Percentiles rank a stretch among this genome's conserved stretches.
phyloP scores from a whole-genome alignment of 495 filamentous ascomycete genomes.

The Lentithecium fluviatile region DNA sequence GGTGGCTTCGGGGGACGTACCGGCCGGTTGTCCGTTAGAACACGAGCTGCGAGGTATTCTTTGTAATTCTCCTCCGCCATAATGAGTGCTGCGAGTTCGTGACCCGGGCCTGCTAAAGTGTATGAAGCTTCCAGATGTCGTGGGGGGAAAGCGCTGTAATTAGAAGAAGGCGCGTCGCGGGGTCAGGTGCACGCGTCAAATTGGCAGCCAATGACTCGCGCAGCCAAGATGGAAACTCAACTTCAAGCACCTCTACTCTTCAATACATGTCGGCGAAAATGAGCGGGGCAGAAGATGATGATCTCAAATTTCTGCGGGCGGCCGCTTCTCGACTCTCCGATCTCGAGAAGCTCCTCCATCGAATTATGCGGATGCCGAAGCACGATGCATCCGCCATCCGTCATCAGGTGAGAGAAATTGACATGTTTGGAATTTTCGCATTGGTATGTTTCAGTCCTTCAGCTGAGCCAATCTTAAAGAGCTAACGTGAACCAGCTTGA shows the following conservation, averaged over 20 bases:
- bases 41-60: constrained; percentile 68
- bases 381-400: constrained; percentile 23
- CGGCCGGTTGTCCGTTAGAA: constrained; percentile 73
- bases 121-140: constrained; percentile 44
- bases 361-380: constrained; percentile 31
- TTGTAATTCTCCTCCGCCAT: constrained; percentile 62
- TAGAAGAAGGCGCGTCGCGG: constrained; percentile 18
- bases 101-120: not conserved
- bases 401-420: constrained; percentile 30
- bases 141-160: constrained; percentile 48
- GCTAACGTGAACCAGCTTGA: constrained; percentile 59
- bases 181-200: constrained; percentile 34
- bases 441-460: constrained; percentile 29
- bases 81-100: constrained; percentile 13
- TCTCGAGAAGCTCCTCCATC: constrained; percentile 32
- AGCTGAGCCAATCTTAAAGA: constrained; percentile 13
- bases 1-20: constrained; percentile 51
- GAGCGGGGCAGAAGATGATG: constrained; percentile 40
- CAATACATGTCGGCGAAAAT: constrained; percentile 15
- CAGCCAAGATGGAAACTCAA: not conserved
- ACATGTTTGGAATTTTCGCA: constrained; percentile 37
- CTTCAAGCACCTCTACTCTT: not conserved
- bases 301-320: constrained; percentile 40
- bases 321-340: constrained; percentile 35
- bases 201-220: constrained; percentile 17